These are phyloP conservation scores for Mycena vitilis DNA, from an alignment of 768 basidiomycete species.

Conservation along the genomic window DNA sequence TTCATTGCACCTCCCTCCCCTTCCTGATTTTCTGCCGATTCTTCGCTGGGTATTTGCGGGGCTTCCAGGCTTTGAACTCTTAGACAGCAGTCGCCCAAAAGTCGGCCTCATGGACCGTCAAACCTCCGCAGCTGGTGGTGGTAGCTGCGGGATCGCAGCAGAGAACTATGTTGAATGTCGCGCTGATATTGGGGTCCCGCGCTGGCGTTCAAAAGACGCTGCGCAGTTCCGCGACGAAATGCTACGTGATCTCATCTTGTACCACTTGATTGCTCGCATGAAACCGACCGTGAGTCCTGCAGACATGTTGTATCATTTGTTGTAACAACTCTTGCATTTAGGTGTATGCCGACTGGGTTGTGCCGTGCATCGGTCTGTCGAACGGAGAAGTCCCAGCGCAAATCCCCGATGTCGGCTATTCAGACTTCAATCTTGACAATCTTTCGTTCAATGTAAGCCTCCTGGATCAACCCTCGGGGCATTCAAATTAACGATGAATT, in stretches of 20 bases:
- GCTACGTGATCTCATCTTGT: neutral
- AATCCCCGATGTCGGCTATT: neutral
- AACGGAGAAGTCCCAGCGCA: neutral
- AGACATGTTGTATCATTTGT: neutral
- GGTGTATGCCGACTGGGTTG: constrained; percentile 7
- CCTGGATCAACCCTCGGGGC: too few species aligned
- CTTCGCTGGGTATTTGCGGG: neutral
- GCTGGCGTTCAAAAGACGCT: neutral
- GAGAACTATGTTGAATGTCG: neutral
- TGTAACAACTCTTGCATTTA: neutral
- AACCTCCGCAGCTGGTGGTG: neutral
- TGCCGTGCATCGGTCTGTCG: neutral
- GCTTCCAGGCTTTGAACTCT: neutral
- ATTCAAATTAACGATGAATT: too few species aligned
- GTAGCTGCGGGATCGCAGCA: constrained; percentile 3
- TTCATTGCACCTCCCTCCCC: neutral
- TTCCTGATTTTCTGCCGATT: neutral
- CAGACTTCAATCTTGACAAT: constrained; percentile 13
- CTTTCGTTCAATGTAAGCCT: neutral
- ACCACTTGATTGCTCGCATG: constrained; percentile 2
- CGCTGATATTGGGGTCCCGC: neutral
- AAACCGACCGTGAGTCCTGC: neutral
- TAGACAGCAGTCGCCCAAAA: neutral
- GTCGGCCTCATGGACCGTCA: constrained; percentile 5
- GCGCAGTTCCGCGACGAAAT: neutral